Base-by-base conservation (phyloP, 345 rosid species). In the Cochlearia excelsa region DNA sequence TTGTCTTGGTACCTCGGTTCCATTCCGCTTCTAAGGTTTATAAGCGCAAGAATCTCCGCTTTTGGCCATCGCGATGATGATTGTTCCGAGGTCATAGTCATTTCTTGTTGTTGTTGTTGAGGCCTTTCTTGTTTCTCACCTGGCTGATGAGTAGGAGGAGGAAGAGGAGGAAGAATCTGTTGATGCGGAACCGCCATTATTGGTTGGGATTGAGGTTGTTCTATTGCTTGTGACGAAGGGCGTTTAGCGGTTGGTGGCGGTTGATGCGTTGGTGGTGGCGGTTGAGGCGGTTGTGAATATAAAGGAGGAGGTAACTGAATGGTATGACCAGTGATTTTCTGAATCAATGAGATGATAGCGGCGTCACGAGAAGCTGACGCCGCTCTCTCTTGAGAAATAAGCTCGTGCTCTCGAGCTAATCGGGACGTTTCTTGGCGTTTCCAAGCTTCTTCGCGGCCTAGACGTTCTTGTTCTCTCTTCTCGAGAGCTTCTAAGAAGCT, bases 371-470 rank as follows among this genome's bases (percentile, higher is more conserved):
- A 66, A 35, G 86, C 90, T 33, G 92, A 72, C 4, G 81, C 70
- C 3, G 90, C 82, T 9, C 90, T 74, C 37, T 90, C 93, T 59
- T 80, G 86, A 59, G 88, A 81, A 76, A 75, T 72, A 46, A 83
- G 59, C 69, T 90, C 93, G 26, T 79, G 86, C 26, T 90, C 97
- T 3, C 77, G 95, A 51, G 79, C 75, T 52, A 80, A 43, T 29
- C 90, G 79, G 7, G 80, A 66, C 79, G 76, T 80, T 51, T 86
- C 90, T 63, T 90, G 97, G 46, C 86, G 77, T 75, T 73, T 83
- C 92, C 97, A 84, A 29, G 93, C 78, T 70, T 90, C 95, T 63
- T 90, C 93, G 30, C 93, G 77, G 10, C 73, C 64, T 74, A 80
- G 74, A 76, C 95, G 74, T 38, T 90, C 97, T 52, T 79, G 85